Evolutionary conservation across 192 early-diverging fungal species (phyloP).

Genomic region (Geranomyces michiganensis): DNA sequence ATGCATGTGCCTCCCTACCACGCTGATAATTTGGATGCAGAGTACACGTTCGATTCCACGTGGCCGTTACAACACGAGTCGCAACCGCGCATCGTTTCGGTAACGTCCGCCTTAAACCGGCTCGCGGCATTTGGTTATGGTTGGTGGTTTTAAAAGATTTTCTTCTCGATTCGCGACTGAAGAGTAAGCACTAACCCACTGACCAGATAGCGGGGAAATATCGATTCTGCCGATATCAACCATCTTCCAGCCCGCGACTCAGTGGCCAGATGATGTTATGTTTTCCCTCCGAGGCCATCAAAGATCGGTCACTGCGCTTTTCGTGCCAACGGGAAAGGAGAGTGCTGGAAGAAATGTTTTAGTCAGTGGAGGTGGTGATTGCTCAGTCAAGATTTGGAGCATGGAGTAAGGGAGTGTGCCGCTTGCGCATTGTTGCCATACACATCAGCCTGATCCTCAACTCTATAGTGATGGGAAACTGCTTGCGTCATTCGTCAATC

Average conservation of each 20-base stretch:
- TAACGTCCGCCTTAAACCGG: slow-evolving; percentile 55
- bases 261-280: slow-evolving; percentile 18
- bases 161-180: slow-evolving; percentile 5
- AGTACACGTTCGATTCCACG: slow-evolving; percentile 33
- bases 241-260: slow-evolving; percentile 26
- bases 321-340: slow-evolving; percentile 43
- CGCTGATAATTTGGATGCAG: not conserved
- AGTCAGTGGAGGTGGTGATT: slow-evolving; percentile 69
- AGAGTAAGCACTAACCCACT: not conserved
- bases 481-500: slow-evolving; percentile 61
- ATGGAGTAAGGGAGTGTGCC: slow-evolving; percentile 59
- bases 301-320: slow-evolving; percentile 65
- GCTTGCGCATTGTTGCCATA: not conserved
- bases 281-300: slow-evolving; percentile 51
- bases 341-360: slow-evolving; percentile 52
- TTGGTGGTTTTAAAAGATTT: slow-evolving; percentile 40
- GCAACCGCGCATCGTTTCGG: slow-evolving; percentile 46
- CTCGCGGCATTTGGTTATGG: slow-evolving; percentile 70
- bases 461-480: slow-evolving; percentile 50
- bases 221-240: slow-evolving; percentile 53
- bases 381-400: slow-evolving; percentile 73
- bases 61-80: slow-evolving; percentile 38
- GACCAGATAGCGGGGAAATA: slow-evolving; percentile 65
- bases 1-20: no score
- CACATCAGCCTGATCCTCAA: not conserved